These are phyloP conservation scores for Rhodotorula toruloides DNA, from an alignment of 768 basidiomycete species.

Conservation along the genomic window DNA sequence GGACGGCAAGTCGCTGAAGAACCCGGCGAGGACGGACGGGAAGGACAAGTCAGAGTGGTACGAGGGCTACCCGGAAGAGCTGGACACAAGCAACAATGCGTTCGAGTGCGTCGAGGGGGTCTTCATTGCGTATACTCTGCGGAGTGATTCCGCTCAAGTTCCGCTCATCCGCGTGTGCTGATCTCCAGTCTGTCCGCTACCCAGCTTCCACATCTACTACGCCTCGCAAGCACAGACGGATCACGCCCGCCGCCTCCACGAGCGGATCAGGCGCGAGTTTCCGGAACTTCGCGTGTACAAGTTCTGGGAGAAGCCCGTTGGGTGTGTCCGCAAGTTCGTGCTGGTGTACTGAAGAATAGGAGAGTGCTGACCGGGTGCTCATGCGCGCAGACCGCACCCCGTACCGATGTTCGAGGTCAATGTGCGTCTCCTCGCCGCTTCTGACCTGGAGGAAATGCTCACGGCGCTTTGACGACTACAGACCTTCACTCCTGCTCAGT, in stretches of 20 bases:
- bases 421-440: background rate
- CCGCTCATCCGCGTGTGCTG: background rate
- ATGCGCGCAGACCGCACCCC: slow-evolving; percentile 19
- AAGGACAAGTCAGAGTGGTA: slow-evolving; percentile 21
- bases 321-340: background rate
- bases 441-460: too few species aligned
- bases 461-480: background rate
- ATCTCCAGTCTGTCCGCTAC: too few species aligned
- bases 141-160: background rate
- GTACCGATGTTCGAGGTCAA: slow-evolving; percentile 34
- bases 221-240: slow-evolving; percentile 1
- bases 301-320: slow-evolving; percentile 31
- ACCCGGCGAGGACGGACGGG: slow-evolving; percentile 2
- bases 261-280: slow-evolving; percentile 37
- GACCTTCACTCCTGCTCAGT: slow-evolving; percentile 34
- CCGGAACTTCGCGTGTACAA: slow-evolving; percentile 38
- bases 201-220: slow-evolving; percentile 23
- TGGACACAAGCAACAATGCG: slow-evolving; percentile 29
- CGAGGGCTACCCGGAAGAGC: slow-evolving; percentile 10
- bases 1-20: slow-evolving; percentile 26
- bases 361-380: background rate
- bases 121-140: background rate
- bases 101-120: slow-evolving; percentile 13
- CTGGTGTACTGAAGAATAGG: background rate
- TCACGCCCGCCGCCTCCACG: slow-evolving; percentile 34